A percentile compares a stretch with the other conserved stretches of the same genome.
phyloP scores from a whole-genome alignment of 2,329 filamentous ascomycete genomes.

The Fusarium subglutinans region DNA sequence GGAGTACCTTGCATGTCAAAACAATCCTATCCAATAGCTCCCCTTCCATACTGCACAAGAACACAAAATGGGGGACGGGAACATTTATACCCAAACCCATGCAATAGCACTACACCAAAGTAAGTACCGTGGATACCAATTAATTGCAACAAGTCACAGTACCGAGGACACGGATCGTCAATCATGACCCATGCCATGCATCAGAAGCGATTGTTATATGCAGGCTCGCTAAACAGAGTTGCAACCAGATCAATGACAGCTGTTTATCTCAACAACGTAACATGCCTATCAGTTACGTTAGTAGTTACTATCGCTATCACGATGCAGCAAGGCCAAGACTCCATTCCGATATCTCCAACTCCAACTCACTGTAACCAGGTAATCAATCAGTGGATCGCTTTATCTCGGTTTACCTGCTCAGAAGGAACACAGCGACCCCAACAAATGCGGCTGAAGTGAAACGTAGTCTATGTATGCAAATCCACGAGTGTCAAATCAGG shows the following conservation, averaged over 20 bases:
- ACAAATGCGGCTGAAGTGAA: neutral
- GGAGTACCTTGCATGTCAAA: neutral
- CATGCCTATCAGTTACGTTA: neutral
- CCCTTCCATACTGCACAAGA: neutral
- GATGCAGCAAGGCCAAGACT: neutral
- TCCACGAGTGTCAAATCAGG: slow-evolving; percentile 1
- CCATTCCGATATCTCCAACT: neutral
- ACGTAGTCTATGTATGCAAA: neutral
- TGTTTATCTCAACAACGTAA: neutral
- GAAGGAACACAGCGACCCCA: neutral
- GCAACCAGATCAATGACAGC: neutral
- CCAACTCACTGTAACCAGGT: neutral
- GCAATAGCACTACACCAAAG: neutral
- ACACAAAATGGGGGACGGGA: too few relatives aligned
- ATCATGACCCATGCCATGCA: slow-evolving; percentile 1
- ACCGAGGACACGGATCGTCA: neutral
- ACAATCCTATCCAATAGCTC: neutral
- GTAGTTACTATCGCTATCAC: neutral
- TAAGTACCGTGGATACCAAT: too few relatives aligned
- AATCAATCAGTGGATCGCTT: neutral
- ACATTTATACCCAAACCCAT: neutral
- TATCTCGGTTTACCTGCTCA: slow-evolving; percentile 3
- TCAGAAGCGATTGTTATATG: neutral
- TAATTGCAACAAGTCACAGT: neutral
- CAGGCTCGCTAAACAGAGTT: neutral